A percentile compares a stretch with the other conserved stretches of the same genome.
Conservation (phyloP, 2,329 filamentous ascomycete species). For the Pseudogymnoascus sp. region DNA sequence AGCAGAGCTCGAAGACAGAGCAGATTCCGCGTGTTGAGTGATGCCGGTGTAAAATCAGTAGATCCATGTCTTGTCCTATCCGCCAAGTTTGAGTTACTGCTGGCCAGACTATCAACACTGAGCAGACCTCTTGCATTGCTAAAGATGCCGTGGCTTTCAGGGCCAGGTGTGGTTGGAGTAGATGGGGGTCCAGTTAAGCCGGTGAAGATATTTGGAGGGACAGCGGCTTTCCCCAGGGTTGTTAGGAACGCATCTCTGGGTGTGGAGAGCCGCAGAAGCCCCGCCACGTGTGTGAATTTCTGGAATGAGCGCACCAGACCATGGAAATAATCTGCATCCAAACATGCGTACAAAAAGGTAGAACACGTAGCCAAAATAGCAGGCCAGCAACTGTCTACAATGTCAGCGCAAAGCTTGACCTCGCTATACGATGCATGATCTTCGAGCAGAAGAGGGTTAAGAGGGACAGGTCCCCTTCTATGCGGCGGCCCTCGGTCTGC, state of each 20-base stretch:
- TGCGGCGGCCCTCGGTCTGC: constrained; percentile 58
- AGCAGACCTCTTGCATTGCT: constrained; percentile 64
- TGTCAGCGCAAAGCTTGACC: constrained; percentile 67
- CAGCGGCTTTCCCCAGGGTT: constrained; percentile 84
- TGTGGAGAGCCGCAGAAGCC: constrained; percentile 72
- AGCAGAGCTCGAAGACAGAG: constrained; percentile 82
- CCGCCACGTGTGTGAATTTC: constrained; percentile 89
- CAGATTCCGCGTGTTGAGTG: constrained; percentile 79
- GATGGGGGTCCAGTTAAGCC: constrained; percentile 44
- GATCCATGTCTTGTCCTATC: constrained; percentile 56
- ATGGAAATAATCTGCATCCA: constrained; percentile 93
- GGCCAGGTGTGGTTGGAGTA: constrained; percentile 37
- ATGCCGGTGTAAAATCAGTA: constrained; percentile 42
- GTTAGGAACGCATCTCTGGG: constrained; percentile 92
- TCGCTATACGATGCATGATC: constrained; percentile 64
- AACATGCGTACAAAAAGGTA: constrained; percentile 83
- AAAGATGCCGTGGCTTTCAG: constrained; percentile 53
- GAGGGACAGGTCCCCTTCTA: constrained; percentile 67
- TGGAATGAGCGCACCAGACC: constrained; percentile 87
- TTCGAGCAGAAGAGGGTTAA: constrained; percentile 73
- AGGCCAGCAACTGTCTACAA: constrained; percentile 92
- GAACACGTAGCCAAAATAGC: constrained; percentile 91
- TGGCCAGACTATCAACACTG: constrained; percentile 64
- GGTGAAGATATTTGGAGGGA: constrained; percentile 69
- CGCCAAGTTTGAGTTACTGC: constrained; percentile 44